These are phyloP conservation scores for Herpetomonas samuelpessoai DNA, from an alignment of 208 protist genomes.

Conservation along the genomic window DNA sequence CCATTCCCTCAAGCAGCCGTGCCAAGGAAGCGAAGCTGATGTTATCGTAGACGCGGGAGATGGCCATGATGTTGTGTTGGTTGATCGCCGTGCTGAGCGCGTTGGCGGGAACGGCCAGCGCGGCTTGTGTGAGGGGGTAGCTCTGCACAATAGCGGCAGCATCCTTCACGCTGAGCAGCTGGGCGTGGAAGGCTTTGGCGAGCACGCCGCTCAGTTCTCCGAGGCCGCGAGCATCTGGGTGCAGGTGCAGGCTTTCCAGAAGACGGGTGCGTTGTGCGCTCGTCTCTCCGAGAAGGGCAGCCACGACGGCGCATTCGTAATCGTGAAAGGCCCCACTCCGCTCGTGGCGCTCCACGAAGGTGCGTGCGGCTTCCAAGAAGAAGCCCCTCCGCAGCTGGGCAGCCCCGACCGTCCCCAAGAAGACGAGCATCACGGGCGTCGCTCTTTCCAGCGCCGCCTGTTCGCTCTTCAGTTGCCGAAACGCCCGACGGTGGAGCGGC, in stretches of 20 bases:
- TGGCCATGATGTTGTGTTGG: conserved; percentile 93
- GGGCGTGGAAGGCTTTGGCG: conserved; percentile 56
- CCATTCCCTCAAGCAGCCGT: conserved; percentile 68
- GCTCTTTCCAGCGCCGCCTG: background rate
- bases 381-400: conserved; percentile 44
- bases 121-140: too few species aligned
- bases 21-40: conserved; percentile 91
- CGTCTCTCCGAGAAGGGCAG: conserved; percentile 87
- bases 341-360: conserved; percentile 84
- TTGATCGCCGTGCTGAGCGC: conserved; percentile 41
- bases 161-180: conserved; percentile 35
- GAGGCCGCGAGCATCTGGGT: conserved; percentile 61
- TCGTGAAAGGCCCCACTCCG: conserved; percentile 19
- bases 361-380: conserved; percentile 86
- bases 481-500: conserved; percentile 13
- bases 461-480: conserved; percentile 24
- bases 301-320: conserved; percentile 73
- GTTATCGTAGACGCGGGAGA: conserved; percentile 92
- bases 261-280: conserved; percentile 83
- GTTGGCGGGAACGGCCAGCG: conserved; percentile 18
- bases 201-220: conserved; percentile 65
- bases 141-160: conserved; percentile 27
- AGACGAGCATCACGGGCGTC: conserved; percentile 38
- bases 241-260: conserved; percentile 78
- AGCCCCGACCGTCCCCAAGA: conserved; percentile 64